phyloP scores from a whole-genome alignment of 148 eudicot genomes.

The Pouteria glomerata region DNA sequence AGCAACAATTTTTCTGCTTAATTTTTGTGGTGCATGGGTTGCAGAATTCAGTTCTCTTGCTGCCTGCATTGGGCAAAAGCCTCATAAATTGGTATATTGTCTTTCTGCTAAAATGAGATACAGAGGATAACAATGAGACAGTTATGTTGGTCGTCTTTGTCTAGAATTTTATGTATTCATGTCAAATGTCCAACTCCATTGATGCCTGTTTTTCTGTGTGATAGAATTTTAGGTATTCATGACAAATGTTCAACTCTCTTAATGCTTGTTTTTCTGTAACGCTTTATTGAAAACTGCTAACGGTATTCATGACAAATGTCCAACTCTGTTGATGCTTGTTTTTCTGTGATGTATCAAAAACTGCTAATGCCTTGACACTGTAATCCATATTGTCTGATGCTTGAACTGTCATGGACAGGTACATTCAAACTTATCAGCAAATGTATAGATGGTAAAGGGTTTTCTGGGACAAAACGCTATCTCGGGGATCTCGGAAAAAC shows the following conservation, averaged over 20 bases:
- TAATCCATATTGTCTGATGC: constrained; percentile 16
- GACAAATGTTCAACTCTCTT: background rate
- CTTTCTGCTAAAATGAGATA: background rate
- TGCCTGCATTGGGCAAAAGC: no score
- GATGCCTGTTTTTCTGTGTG: background rate
- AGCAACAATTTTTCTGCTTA: no score
- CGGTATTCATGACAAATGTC: background rate
- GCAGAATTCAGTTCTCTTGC: no score
- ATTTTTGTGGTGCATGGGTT: no score
- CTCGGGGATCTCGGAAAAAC: constrained; percentile 96
- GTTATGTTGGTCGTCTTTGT: constrained; percentile 1
- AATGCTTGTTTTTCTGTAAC: background rate
- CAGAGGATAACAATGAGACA: background rate
- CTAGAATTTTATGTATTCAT: background rate
- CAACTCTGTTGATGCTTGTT: background rate
- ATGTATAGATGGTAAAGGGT: constrained; percentile 69
- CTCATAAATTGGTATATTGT: background rate
- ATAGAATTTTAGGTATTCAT: background rate
- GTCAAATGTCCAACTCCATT: background rate
- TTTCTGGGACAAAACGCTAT: constrained; percentile 88
- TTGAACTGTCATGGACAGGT: constrained; percentile 45
- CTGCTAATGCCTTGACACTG: constrained; percentile 3
- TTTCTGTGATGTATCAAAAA: background rate
- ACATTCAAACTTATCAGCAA: constrained; percentile 90
- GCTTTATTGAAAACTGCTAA: constrained; percentile 6